Conservation (phyloP, 2,329 filamentous ascomycete genomes). For the Xylaria sp. region DNA sequence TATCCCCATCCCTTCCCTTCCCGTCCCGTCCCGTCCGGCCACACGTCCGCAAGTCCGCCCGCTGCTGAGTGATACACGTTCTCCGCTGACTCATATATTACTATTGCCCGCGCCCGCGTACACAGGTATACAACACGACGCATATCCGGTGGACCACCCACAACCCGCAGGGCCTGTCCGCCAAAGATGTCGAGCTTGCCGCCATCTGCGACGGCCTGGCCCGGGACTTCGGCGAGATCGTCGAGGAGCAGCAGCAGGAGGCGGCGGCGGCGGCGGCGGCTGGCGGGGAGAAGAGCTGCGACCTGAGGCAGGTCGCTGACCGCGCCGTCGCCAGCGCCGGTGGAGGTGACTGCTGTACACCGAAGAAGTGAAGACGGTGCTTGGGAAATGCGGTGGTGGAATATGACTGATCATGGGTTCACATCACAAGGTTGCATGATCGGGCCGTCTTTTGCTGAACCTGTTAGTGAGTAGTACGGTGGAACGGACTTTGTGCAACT, state of each 20-base stretch:
- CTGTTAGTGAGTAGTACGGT: background rate
- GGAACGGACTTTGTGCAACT: background rate
- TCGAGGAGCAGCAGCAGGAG: slow-evolving; percentile 25
- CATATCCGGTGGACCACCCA: slow-evolving; percentile 77
- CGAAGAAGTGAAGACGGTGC: slow-evolving; percentile 33
- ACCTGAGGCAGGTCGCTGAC: slow-evolving; percentile 50
- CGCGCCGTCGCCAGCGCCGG: slow-evolving; percentile 49
- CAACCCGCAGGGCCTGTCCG: slow-evolving; percentile 64
- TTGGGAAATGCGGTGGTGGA: slow-evolving; percentile 17
- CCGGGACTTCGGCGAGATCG: slow-evolving; percentile 57
- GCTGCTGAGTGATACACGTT: background rate
- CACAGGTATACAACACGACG: slow-evolving; percentile 70
- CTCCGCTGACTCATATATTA: slow-evolving; percentile 18
- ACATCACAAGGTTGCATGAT: background rate
- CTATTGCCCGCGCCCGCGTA: slow-evolving; percentile 1
- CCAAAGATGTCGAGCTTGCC: slow-evolving; percentile 65
- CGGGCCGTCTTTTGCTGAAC: background rate
- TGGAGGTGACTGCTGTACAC: slow-evolving; percentile 60
- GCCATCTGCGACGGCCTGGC: slow-evolving; percentile 63
- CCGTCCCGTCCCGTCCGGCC: background rate
- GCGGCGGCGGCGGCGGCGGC: no score
- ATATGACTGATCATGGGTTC: background rate
- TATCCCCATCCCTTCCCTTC: no score
- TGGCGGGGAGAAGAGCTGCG: slow-evolving; percentile 31
- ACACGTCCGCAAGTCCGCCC: background rate